phyloP scores from a whole-genome alignment of 345 rosid genomes.

The Gossypium raimondii region DNA sequence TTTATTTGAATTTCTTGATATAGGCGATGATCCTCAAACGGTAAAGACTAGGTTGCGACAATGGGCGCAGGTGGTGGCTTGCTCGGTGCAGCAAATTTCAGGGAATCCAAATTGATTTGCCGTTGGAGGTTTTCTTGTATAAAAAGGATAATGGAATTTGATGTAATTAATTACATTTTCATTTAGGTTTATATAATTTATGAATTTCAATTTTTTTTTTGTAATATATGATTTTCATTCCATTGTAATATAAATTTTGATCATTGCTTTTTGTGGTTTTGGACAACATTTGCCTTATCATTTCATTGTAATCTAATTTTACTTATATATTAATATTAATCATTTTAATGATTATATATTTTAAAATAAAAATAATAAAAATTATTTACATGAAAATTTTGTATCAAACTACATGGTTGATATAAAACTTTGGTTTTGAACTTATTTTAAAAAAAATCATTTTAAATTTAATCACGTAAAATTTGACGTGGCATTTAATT shows the following conservation, averaged over 20 bases:
- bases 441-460: no score
- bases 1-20: neutral
- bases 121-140: neutral
- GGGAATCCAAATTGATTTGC: slow-evolving; percentile 33
- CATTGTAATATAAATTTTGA: neutral
- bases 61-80: slow-evolving; percentile 90
- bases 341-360: no score
- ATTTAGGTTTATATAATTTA: neutral
- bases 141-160: neutral
- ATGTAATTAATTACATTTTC: neutral
- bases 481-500: no score
- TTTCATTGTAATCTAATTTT: neutral
- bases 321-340: no score
- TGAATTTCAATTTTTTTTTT: neutral
- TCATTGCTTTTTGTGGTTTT: neutral
- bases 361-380: no score
- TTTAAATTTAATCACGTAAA: no score
- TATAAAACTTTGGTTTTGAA: no score
- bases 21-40: slow-evolving; percentile 69
- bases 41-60: slow-evolving; percentile 71
- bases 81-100: slow-evolving; percentile 57
- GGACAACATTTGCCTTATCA: neutral
- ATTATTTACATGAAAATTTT: no score
- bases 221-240: neutral
- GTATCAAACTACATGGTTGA: no score